phyloP scores from a whole-genome alignment of 345 rosid genomes.

The Conringia planisiliqua region DNA sequence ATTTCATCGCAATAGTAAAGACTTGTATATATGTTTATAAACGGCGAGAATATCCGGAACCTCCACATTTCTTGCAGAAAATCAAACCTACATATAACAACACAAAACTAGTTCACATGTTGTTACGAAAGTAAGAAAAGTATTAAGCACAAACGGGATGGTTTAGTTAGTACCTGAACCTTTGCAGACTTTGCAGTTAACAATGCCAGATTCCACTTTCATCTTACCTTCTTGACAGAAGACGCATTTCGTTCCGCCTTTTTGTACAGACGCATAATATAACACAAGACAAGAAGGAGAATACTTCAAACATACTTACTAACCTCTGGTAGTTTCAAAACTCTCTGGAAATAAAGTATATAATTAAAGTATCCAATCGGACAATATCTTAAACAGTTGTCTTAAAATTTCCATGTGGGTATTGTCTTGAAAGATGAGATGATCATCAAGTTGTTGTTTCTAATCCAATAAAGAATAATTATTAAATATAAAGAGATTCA shows the following conservation, averaged over 20 bases:
- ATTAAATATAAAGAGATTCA: slow-evolving; percentile 16
- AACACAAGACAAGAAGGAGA: background rate
- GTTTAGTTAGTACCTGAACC: slow-evolving; percentile 71
- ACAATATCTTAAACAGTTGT: background rate
- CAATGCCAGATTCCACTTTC: slow-evolving; percentile 72
- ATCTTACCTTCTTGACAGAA: slow-evolving; percentile 77
- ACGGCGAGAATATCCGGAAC: slow-evolving; percentile 29
- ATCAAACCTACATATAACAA: slow-evolving; percentile 6
- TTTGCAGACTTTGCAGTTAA: slow-evolving; percentile 80
- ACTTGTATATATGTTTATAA: background rate
- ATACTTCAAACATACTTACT: background rate
- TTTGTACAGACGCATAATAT: background rate
- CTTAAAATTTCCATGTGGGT: background rate
- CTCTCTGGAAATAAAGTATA: background rate
- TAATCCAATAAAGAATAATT: background rate
- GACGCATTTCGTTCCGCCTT: slow-evolving; percentile 94
- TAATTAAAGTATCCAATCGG: background rate
- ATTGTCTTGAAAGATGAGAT: too few relatives aligned
- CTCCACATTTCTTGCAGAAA: slow-evolving; percentile 27
- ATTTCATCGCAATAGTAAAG: background rate
- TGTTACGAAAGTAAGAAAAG: background rate
- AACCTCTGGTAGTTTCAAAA: background rate
- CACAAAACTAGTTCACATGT: background rate
- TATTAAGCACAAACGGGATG: background rate
- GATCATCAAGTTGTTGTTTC: too few relatives aligned